A percentile compares a stretch with the other conserved stretches of the same genome.
These are phyloP conservation scores for Phytophthora pinifolia DNA, from an alignment of 352 stramenopile species.

Conservation along the genomic window DNA sequence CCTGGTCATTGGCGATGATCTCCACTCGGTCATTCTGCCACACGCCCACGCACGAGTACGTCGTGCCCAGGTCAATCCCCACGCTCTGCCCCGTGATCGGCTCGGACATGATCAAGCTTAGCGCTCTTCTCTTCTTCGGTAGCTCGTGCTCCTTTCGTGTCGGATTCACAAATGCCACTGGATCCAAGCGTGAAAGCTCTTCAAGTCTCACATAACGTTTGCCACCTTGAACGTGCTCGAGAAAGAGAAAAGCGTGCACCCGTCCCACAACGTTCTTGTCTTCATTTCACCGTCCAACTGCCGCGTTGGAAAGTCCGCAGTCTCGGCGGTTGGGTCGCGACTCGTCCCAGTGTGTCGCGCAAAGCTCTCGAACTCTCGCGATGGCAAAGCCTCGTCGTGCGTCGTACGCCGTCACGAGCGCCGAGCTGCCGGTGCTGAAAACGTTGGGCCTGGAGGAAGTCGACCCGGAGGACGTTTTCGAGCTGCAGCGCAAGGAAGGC, in stretches of 20 bases:
- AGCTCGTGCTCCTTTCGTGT: constrained; percentile 29
- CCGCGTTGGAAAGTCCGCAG: constrained; percentile 12
- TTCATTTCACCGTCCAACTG: constrained; percentile 7
- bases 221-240: constrained; percentile 8
- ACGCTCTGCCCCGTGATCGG: constrained; percentile 88
- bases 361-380: constrained; percentile 26
- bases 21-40: constrained; percentile 98
- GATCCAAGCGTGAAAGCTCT: background rate
- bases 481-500: constrained; percentile 74
- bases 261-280: constrained; percentile 15
- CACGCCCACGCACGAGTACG: constrained; percentile 96
- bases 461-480: constrained; percentile 69
- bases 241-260: background rate
- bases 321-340: constrained; percentile 19
- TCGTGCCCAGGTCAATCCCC: constrained; percentile 98
- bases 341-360: constrained; percentile 15
- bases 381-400: constrained; percentile 28
- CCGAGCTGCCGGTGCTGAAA: constrained; percentile 39
- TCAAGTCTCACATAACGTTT: no score
- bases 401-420: constrained; percentile 33
- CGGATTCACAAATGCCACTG: constrained; percentile 48
- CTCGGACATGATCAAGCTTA: constrained; percentile 16
- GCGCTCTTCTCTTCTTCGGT: background rate
- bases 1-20: constrained; percentile 96
- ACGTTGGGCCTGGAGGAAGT: constrained; percentile 59